Evolutionary conservation across 2,329 filamentous ascomycete genomes (phyloP), one percentile per base, ranked within the genome.

Genomic region (Lizonia empirigonia): DNA sequence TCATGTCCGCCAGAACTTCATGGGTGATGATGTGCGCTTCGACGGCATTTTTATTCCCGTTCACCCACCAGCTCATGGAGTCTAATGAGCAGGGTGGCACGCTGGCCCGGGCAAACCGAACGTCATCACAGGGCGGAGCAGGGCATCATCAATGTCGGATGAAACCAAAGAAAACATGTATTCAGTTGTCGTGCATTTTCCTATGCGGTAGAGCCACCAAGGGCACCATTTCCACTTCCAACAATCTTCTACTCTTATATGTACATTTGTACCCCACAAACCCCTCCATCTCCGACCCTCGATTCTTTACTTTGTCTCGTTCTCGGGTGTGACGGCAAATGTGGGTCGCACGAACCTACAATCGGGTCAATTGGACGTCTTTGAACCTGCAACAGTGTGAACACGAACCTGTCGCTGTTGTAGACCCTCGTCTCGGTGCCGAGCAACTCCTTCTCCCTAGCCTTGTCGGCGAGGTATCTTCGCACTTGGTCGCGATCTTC

Each of bases 401-500:
- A 10, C 44, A 74, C 88, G 60, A 80, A 97, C 90, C 90, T 83
- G 71, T 96, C 91, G 62, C 84, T 86, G 79, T 97, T 84, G 80
- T 97, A 99, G 40, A 95, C 82, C 78, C 88, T 90, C 44, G 84
- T 85, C 75, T 93, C 89, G 59, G 87, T 86, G 50, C 94, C 94
- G 64, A 97, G 72, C 60, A 99, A 78, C 77, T 91, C 88, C 83
- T 92, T 91, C 84, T 97, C 94, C 61, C 94, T 84, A 61, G 86
- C 87, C 82, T 91, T 86, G 76, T 96, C 90, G 51, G 94, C 94
- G 61, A 88, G 83, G 76, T 93, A 84, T 70, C 93, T 83, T 62
- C 94, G 85, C 58, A 96, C 92, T 74, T 93, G 88, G 77, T 99
- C 94, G 55, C 94, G 88, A 79, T 99, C 94, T 76, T 96, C 91